Percentiles rank a stretch among this genome's conserved stretches.
Evolutionary conservation across 2,329 filamentous ascomycete genomes (phyloP).

Genomic region (Trichoderma arundinaceum): DNA sequence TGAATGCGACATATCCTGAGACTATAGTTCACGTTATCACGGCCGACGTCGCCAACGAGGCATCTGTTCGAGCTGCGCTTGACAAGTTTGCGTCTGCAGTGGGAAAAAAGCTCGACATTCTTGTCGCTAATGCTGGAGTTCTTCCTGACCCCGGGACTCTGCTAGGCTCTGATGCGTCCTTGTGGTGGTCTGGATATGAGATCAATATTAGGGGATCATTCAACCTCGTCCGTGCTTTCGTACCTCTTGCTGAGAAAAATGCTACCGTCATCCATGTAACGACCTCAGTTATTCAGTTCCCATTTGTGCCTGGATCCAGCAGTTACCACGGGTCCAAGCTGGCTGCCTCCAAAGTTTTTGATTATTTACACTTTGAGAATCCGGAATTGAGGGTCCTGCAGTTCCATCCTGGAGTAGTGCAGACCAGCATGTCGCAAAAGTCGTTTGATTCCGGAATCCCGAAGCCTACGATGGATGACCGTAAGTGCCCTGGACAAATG

Average conservation of each 20-base stretch:
- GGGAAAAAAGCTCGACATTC: constrained; percentile 46
- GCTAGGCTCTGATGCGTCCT: constrained; percentile 33
- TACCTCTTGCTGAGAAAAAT: constrained; percentile 37
- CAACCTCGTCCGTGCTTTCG: constrained; percentile 40
- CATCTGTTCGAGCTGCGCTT: constrained; percentile 32
- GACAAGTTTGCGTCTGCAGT: constrained; percentile 34
- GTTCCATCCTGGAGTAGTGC: constrained; percentile 51
- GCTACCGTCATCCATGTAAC: constrained; percentile 40
- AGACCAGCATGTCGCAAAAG: constrained; percentile 40
- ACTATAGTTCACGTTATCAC: constrained; percentile 51
- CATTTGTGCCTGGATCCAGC: constrained; percentile 40
- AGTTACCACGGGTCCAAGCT: constrained; percentile 52
- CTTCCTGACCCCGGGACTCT: constrained; percentile 34
- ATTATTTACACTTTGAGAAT: constrained; percentile 50
- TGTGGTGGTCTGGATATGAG: constrained; percentile 41
- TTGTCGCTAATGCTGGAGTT: constrained; percentile 44
- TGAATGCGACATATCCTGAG: constrained; percentile 52
- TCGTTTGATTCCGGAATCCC: constrained; percentile 30
- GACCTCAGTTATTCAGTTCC: constrained; percentile 36
- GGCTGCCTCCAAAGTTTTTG: constrained; percentile 46
- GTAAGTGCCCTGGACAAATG: constrained; percentile 8
- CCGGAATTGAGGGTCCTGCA: constrained; percentile 47
- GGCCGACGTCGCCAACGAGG: constrained; percentile 42
- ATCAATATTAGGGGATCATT: constrained; percentile 42
- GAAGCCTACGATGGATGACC: constrained; percentile 6